Base-by-base conservation (phyloP, 169 alveolate genomes). In the Eimeria falciformis region DNA sequence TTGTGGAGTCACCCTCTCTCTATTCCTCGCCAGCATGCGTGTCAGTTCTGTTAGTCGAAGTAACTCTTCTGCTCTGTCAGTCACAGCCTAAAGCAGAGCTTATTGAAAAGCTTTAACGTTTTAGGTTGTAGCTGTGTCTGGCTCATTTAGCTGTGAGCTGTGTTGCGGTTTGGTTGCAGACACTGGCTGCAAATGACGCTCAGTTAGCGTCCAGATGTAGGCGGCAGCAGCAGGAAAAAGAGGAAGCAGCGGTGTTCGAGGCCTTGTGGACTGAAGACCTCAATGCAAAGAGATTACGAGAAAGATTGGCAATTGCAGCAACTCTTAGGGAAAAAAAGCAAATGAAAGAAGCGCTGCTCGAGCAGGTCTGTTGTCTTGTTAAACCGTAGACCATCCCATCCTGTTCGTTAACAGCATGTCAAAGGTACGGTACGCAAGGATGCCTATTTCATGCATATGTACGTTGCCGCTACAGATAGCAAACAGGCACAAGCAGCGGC, bases 191-290 rank as follows among this genome's bases (percentile, higher is more conserved):
- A 56, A 81, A 81, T 46, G 90, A 58, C 14, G n/a, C 40, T 58
- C 90, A 81, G 45, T 55, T 81, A 81, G 90, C 90, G 29, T 53
- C 12, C 40, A 81, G 56, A 56, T 18, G 53, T 58, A 53, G 21
- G 77, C 90, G 53, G 53, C 55, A 81, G 43, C 58, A 81, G 62
- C 71, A 81, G 77, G 14, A 33, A 58, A 47, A 46, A 6, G n/a
- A 29, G 43, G 90, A 81, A n/a, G 90, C 53, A 23, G 45, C 53
- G 9, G 90, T 81, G 77, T 55, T 81, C 62, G 71, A 81, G 45
- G 90, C 90, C 6, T 53, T 81, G 4, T 55, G 90, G 90, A 81
- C 90, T n/a, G 90, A 81, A 81, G 43, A 27, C n/a, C 77, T 81
- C 5, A 81, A 81, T 43, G 77, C 53, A 81, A 81, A 81, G 43